A percentile compares a stretch with the other conserved stretches of the same genome.
These are phyloP conservation scores for Leersia perrieri DNA, from an alignment of 176 grass and related monocot genomes.

Conservation along the genomic window DNA sequence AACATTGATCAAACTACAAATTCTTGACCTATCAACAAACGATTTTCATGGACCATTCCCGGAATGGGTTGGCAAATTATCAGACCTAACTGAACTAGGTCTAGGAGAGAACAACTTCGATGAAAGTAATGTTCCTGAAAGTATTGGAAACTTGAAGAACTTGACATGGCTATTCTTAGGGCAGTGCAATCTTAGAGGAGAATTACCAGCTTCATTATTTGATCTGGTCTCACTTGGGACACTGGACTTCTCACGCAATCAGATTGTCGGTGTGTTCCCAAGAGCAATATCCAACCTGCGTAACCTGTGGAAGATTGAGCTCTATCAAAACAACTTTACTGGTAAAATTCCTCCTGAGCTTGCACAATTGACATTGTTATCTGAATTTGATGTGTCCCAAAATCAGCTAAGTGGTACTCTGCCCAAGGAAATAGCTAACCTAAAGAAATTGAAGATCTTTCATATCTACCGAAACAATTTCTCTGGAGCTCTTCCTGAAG, in stretches of 20 bases:
- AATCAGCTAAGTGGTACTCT: constrained; percentile 73
- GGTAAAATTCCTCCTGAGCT: constrained; percentile 83
- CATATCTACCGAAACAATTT: constrained; percentile 82
- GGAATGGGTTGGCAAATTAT: constrained; percentile 56
- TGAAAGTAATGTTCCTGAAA: constrained; percentile 63
- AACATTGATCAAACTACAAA: constrained; percentile 49
- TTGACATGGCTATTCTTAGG: constrained; percentile 83
- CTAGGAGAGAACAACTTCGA: constrained; percentile 82
- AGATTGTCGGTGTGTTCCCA: constrained; percentile 70
- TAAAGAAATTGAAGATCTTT: constrained; percentile 79
- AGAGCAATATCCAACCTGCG: constrained; percentile 66
- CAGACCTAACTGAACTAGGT: constrained; percentile 54
- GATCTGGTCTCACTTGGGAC: constrained; percentile 62
- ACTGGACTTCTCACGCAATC: constrained; percentile 85
- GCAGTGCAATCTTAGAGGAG: constrained; percentile 76
- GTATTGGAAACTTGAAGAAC: constrained; percentile 76
- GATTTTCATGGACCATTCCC: constrained; percentile 67
- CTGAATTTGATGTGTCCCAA: constrained; percentile 92
- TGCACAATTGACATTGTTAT: constrained; percentile 53
- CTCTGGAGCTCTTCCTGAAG: constrained; percentile 73
- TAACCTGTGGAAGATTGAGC: constrained; percentile 92
- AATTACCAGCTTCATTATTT: constrained; percentile 70
- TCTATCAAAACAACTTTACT: constrained; percentile 90
- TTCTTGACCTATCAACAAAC: constrained; percentile 92
- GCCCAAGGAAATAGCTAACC: constrained; percentile 49